Evolutionary conservation across 2,329 filamentous ascomycete genomes (phyloP).

Genomic region (Colletotrichum sp.): DNA sequence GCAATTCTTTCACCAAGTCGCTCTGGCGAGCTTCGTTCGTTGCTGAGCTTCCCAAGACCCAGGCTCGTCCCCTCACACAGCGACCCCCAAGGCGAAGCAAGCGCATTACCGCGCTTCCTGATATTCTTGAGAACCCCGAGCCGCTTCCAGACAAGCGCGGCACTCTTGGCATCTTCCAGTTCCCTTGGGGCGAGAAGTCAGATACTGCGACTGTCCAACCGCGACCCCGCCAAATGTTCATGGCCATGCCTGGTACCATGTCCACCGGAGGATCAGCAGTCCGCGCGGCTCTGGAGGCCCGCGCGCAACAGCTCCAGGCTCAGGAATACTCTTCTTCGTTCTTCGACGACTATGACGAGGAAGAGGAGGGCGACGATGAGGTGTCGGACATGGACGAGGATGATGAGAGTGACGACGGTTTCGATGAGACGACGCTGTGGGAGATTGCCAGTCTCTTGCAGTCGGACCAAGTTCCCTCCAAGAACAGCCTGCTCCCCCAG

Average conservation of each 20-base stretch:
- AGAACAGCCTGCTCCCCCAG: constrained; percentile 52
- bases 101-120: constrained; percentile 64
- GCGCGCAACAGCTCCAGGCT: constrained; percentile 39
- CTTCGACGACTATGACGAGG: constrained; percentile 66
- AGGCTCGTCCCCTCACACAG: constrained; percentile 51
- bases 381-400: constrained; percentile 37
- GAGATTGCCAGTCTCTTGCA: constrained; percentile 67
- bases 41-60: constrained; percentile 27
- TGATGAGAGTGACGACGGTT: constrained; percentile 53
- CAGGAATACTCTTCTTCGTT: constrained; percentile 56
- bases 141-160: constrained; percentile 63
- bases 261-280: constrained; percentile 39
- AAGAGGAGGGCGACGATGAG: constrained; percentile 44
- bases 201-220: constrained; percentile 55
- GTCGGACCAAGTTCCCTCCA: constrained; percentile 56
- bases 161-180: constrained; percentile 69
- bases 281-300: constrained; percentile 34
- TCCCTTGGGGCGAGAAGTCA: constrained; percentile 69
- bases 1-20: constrained; percentile 20
- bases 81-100: constrained; percentile 60
- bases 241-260: constrained; percentile 60
- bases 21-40: constrained; percentile 32
- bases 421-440: constrained; percentile 68
- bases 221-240: constrained; percentile 39
- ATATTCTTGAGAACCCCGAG: constrained; percentile 67